These are phyloP conservation scores for Hypsizygus ulmarius DNA, from an alignment of 1,284 basidiomycete genomes.

Conservation along the genomic window DNA sequence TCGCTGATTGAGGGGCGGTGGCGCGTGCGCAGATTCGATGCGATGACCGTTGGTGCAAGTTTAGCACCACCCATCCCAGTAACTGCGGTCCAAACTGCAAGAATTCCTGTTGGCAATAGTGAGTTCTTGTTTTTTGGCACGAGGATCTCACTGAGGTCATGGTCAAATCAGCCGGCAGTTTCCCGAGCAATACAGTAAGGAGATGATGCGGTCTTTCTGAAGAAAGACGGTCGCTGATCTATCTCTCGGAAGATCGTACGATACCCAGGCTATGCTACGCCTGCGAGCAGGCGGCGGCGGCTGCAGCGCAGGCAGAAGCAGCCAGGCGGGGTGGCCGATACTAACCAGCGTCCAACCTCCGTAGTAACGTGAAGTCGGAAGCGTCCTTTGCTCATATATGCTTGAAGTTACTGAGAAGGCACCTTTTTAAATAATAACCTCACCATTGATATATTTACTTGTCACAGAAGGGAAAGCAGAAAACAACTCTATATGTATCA, in stretches of 20 bases:
- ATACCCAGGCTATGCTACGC: conserved; percentile 29
- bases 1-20: conserved; percentile 11
- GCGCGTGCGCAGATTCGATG: conserved; percentile 42
- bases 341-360: background rate
- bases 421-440: background rate
- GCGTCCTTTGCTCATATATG: background rate
- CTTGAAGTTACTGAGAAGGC: background rate
- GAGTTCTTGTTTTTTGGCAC: conserved; percentile 26
- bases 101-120: conserved; percentile 77
- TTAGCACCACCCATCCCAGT: conserved; percentile 60
- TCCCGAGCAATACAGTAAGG: conserved; percentile 50
- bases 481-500: background rate
- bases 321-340: conserved; percentile 4
- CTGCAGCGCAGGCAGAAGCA: background rate
- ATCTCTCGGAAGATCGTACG: conserved; percentile 29
- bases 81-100: conserved; percentile 59
- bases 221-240: conserved; percentile 11
- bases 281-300: conserved; percentile 20
- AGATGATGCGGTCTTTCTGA: background rate
- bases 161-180: conserved; percentile 55
- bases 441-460: background rate
- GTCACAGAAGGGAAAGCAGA: no score
- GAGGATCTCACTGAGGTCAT: conserved; percentile 14
- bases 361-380: background rate
- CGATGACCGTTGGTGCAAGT: conserved; percentile 63